These are phyloP conservation scores for Synchytrium microbalum DNA, from an alignment of 371 early-diverging fungal species.

Conservation along the genomic window DNA sequence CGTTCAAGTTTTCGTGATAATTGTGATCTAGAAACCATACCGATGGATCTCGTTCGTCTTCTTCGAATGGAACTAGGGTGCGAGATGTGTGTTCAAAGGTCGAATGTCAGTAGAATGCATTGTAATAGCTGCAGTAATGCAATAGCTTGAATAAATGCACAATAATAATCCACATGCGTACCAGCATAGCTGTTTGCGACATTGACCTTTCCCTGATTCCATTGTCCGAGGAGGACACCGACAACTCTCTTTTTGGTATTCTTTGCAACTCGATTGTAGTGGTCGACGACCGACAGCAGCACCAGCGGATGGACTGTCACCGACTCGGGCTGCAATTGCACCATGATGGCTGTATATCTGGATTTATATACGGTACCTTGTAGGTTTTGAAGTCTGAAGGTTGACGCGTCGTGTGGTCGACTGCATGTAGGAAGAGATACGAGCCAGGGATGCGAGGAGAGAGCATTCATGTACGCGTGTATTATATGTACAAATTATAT, in stretches of 20 bases:
- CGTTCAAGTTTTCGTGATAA: slow-evolving; percentile 98
- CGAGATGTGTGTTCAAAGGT: not conserved
- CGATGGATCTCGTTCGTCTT: slow-evolving; percentile 94
- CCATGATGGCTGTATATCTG: slow-evolving; percentile 1
- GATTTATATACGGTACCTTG: too few relatives aligned
- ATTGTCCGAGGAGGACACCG: slow-evolving; percentile 98
- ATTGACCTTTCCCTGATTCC: slow-evolving; percentile 80
- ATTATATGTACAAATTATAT: too few relatives aligned
- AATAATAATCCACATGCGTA: slow-evolving; percentile 30
- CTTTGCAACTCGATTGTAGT: slow-evolving; percentile 95
- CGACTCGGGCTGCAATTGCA: slow-evolving; percentile 9
- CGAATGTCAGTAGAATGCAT: not conserved
- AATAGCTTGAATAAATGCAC: not conserved
- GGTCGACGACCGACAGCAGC: slow-evolving; percentile 97
- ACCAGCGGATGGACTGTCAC: slow-evolving; percentile 98
- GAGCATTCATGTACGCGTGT: too few relatives aligned
- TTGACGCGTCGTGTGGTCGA: too few relatives aligned
- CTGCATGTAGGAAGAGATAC: too few relatives aligned
- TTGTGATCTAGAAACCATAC: slow-evolving; percentile 99
- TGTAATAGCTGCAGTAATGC: not conserved
- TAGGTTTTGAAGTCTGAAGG: too few relatives aligned
- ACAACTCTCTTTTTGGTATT: slow-evolving; percentile 96
- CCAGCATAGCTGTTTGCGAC: slow-evolving; percentile 98
- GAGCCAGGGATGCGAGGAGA: too few relatives aligned
- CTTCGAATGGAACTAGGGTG: slow-evolving; percentile 94